Conservation (phyloP, 306 rosid genomes). For the Ormosia emarginata region DNA sequence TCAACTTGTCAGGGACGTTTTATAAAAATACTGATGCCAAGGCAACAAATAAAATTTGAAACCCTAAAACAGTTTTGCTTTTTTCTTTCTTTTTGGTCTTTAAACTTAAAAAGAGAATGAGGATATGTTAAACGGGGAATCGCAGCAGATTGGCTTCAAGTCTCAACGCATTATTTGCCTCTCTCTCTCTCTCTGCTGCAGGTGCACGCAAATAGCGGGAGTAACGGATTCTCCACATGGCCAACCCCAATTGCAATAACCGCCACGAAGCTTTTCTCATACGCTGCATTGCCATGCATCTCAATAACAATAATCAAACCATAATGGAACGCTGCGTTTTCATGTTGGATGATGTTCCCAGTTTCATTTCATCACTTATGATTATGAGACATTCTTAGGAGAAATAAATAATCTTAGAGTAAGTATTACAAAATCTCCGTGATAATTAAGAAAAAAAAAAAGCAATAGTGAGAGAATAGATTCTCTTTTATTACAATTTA, state of each 20-base stretch:
- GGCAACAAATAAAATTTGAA: slow-evolving; percentile 21
- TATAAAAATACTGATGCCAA: background rate
- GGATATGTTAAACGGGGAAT: background rate
- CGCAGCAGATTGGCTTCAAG: background rate
- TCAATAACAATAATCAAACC: too few species aligned
- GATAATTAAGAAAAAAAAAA: too few species aligned
- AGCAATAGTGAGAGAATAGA: too few species aligned
- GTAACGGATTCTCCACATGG: slow-evolving; percentile 50
- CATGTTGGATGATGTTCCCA: background rate
- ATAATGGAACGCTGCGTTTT: too few species aligned
- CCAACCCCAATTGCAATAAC: background rate
- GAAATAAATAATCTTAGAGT: too few species aligned
- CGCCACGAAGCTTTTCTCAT: background rate
- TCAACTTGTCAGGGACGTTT: slow-evolving; percentile 27
- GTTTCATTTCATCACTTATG: background rate
- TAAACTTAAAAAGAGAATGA: background rate
- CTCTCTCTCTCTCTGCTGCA: background rate
- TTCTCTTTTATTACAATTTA: too few species aligned
- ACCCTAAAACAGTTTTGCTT: slow-evolving; percentile 17
- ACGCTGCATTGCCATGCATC: background rate
- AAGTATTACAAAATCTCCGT: too few species aligned
- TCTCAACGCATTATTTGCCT: background rate
- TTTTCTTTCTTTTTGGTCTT: background rate
- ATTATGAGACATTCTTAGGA: too few species aligned
- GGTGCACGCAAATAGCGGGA: slow-evolving; percentile 9